Base-by-base conservation (phyloP, 768 basidiomycete species). In the Suillus bovinus region DNA sequence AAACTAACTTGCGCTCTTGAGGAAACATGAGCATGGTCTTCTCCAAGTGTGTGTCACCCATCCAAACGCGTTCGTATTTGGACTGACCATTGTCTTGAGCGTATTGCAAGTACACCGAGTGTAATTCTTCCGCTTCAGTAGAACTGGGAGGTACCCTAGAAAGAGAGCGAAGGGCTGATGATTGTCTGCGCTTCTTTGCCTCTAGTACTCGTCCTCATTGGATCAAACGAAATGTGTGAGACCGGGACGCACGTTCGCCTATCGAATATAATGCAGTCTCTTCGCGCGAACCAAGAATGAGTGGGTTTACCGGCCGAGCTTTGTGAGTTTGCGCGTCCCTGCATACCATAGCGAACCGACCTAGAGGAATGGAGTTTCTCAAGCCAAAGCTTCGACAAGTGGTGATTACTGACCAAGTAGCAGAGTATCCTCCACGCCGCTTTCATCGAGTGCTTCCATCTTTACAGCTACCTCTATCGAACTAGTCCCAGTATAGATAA, bases 291-390 rank as follows among this genome's bases (percentile, higher is more conserved):
- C 80, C 75, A 31, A 88, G 78, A 8, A 81, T 73, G 16, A 95
- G 77, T 9, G 83, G 84, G 66, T 89, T 88, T 29, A 94, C 86
- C 10, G 81, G 74, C 41, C 81, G 77, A 0, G 92, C 86, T 57
- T 80, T 82, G 64, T 88, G 85, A 3, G 89, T 90, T 16, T 72
- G 71, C 0, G 88, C 83, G 68, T 93, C 87, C 61, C 91, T 78
- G 70, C 90, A 93, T 8, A 94, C 92, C 92, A 94, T 94, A 0
- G 88, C 88, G 77, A 94, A 94, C n/a, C 92, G 85, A n/a, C 93
- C 93, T 92, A 5, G 47, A 33, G 39, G 13, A 8, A 58, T 5
- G 27, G 42, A n/a, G 20, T 29, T 5, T 42, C 54, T 20, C 27
- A 34, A 34, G 22, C 41, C 57, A 44, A 67, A 58, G 44, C 38